These are phyloP conservation scores for Trichoderma sp. DNA, from an alignment of 2,329 filamentous ascomycete genomes.

Conservation along the genomic window DNA sequence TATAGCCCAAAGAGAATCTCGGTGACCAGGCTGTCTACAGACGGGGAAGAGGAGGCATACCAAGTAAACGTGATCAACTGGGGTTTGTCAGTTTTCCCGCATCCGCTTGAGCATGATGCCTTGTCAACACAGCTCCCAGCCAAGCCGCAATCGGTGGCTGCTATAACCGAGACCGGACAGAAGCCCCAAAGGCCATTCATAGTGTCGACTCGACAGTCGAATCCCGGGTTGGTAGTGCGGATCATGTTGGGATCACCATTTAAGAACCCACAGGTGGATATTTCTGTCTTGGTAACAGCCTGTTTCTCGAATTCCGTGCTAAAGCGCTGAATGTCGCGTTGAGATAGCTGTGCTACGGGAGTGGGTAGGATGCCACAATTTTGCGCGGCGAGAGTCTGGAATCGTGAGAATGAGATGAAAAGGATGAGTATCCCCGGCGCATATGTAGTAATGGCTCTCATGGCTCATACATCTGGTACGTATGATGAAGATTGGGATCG, in stretches of 20 bases:
- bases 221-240: constrained; percentile 39
- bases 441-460: background rate
- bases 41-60: constrained; percentile 29
- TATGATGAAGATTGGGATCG: background rate
- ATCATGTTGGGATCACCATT: constrained; percentile 35
- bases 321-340: background rate
- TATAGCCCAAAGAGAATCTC: background rate
- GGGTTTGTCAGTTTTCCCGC: constrained; percentile 32
- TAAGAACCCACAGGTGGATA: constrained; percentile 37
- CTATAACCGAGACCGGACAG: constrained; percentile 40
- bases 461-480: background rate
- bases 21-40: background rate
- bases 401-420: background rate
- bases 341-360: background rate
- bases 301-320: background rate
- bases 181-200: constrained; percentile 43
- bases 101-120: constrained; percentile 37
- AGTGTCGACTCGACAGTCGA: constrained; percentile 41
- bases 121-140: constrained; percentile 41
- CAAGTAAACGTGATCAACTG: constrained; percentile 41
- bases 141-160: constrained; percentile 43
- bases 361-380: background rate
- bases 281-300: constrained; percentile 28
- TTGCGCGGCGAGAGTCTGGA: background rate
- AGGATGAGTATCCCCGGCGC: background rate